Evolutionary conservation across 2,329 filamentous ascomycete species (phyloP), one percentile per base, ranked within the genome.

Genomic region (Pseudogymnoascus pannorum): DNA sequence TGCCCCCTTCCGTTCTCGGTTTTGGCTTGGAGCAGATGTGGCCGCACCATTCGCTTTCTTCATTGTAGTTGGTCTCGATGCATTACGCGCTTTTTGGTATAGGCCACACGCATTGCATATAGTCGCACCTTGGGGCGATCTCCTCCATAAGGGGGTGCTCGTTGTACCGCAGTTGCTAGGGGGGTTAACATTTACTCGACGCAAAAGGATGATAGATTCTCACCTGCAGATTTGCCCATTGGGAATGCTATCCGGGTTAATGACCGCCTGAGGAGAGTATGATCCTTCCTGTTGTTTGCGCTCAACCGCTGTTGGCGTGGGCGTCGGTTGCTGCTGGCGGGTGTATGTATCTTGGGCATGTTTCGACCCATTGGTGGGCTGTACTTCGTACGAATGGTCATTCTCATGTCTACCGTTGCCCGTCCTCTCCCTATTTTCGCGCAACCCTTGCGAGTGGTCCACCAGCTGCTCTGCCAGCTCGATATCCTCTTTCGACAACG

Each of bases 61-160:
- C 62, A 97, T 78, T 69, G 92, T 96, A 5, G 91, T 94, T 12
- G 94, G 94, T 58, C 94, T 86, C 68, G 91, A 86, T 64, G 93
- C 89, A 72, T 97, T 97, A 67, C 94, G 86, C 8, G 93, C 92
- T 74, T 97, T 97, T 65, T 91, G 80, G 74, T 99, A 99, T 14
- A 99, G 81, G 42, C 94, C 94, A 71, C 94, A 99, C 5, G 94
- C 94, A 75, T 99, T 99, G 77, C 94, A 99, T 63, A 99, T 97
- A 26, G 92, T 97, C 60, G 91, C 89, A 29, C 94, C 94, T 69
- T 92, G 87, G 0, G 93, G 93, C 14, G 93, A 96, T 70, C 94
- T 85, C 72, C 94, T 86, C 94, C 94, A 99, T 36, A 99, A 77
- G 22, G 94, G 94, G 54, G 94, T 99, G 73, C 89, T 87, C 59